A percentile compares a stretch with the other conserved stretches of the same genome.
Evolutionary conservation across 352 stramenopile species (phyloP).

Genomic region (Phytophthora niederhauseri): DNA sequence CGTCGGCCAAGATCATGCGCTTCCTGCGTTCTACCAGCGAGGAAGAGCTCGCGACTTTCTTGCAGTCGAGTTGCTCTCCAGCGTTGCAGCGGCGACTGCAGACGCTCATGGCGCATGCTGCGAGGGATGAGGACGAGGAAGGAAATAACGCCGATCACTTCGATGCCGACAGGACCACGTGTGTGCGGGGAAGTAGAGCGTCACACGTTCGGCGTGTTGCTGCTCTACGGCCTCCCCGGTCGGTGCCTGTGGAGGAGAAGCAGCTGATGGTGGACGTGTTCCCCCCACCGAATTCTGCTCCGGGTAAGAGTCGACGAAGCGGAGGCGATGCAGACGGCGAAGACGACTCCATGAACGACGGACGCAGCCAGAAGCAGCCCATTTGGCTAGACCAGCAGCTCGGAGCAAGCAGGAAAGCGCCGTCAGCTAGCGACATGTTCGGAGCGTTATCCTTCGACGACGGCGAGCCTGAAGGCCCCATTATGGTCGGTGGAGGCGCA

Average conservation of each 20-base stretch:
- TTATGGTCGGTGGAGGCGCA: constrained; percentile 54
- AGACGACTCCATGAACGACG: constrained; percentile 47
- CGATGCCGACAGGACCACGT: constrained; percentile 54
- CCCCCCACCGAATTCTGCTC: constrained; percentile 68
- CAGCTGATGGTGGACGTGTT: constrained; percentile 66
- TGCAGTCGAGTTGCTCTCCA: constrained; percentile 61
- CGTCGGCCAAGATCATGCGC: constrained; percentile 51
- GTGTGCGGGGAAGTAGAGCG: constrained; percentile 68
- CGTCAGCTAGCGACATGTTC: constrained; percentile 15
- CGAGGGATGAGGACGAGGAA: constrained; percentile 38
- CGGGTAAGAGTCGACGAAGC: constrained; percentile 54
- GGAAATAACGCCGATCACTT: constrained; percentile 65
- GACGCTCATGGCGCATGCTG: constrained; percentile 39
- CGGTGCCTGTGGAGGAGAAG: constrained; percentile 71
- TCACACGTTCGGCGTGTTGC: constrained; percentile 79
- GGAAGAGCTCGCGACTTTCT: constrained; percentile 51
- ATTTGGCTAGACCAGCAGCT: constrained; percentile 63
- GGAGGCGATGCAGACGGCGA: constrained; percentile 17
- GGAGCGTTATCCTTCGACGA: constrained; percentile 31
- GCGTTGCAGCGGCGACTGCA: constrained; percentile 66
- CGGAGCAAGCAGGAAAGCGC: constrained; percentile 28
- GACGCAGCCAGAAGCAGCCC: constrained; percentile 37
- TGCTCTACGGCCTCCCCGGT: constrained; percentile 65
- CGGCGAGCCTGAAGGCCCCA: constrained; percentile 33
- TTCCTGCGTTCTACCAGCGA: constrained; percentile 41